A percentile compares a stretch with the other conserved stretches of the same genome.
These are phyloP conservation scores for Sugiyamaella americana DNA, from an alignment of 805 yeast genomes.

Conservation along the genomic window DNA sequence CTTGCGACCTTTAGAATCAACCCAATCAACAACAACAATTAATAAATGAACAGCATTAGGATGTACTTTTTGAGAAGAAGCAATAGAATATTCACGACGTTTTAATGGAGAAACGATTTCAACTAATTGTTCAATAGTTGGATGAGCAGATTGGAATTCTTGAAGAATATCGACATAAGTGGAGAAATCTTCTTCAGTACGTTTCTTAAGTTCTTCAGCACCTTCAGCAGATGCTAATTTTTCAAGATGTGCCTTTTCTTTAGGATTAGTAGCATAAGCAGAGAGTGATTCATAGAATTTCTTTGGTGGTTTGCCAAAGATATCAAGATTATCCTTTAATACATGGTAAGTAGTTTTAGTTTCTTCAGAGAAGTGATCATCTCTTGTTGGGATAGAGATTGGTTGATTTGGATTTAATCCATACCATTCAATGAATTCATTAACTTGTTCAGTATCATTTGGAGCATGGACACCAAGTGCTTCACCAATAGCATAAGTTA, in stretches of 20 bases:
- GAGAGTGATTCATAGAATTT: conserved; percentile 83
- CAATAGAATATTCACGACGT: conserved; percentile 96
- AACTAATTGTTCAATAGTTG: conserved; percentile 62
- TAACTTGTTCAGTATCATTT: conserved; percentile 61
- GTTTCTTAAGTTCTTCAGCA: conserved; percentile 74
- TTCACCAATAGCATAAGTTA: conserved; percentile 91
- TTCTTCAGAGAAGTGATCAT: conserved; percentile 52
- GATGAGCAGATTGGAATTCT: conserved; percentile 77
- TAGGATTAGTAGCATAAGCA: conserved; percentile 61
- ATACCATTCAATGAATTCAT: conserved; percentile 61
- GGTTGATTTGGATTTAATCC: conserved; percentile 64
- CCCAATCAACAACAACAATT: conserved; percentile 95
- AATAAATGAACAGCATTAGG: conserved; percentile 85
- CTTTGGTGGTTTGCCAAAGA: conserved; percentile 94
- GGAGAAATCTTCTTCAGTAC: conserved; percentile 76
- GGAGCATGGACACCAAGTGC: conserved; percentile 94
- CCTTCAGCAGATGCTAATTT: conserved; percentile 72
- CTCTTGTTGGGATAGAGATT: conserved; percentile 56
- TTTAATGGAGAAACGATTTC: conserved; percentile 77
- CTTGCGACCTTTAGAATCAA: conserved; percentile 73
- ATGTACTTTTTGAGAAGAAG: conserved; percentile 90
- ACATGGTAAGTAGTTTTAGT: conserved; percentile 78
- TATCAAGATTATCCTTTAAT: conserved; percentile 71
- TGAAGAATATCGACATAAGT: conserved; percentile 76
- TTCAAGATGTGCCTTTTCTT: conserved; percentile 56